Conservation (phyloP, 2,329 filamentous ascomycete species). For the Emmonsiellopsis sp. region DNA sequence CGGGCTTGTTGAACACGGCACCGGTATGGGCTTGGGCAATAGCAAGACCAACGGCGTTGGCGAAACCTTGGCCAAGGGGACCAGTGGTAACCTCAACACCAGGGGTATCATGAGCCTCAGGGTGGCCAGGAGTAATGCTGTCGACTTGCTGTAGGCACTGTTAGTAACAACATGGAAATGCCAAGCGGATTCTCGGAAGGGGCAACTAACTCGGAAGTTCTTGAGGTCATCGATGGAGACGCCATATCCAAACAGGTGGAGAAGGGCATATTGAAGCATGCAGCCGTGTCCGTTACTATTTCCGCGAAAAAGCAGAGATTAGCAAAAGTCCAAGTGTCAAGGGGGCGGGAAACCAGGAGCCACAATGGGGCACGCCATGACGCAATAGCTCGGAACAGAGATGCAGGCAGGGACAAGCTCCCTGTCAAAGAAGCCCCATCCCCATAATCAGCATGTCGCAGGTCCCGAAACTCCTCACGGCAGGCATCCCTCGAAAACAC, state of each 20-base stretch:
- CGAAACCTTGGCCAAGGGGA: slow-evolving; percentile 93
- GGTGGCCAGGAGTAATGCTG: slow-evolving; percentile 89
- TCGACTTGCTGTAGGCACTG: slow-evolving; percentile 48
- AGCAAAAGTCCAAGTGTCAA: not conserved
- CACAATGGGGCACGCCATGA: not conserved
- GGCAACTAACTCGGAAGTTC: slow-evolving; percentile 74
- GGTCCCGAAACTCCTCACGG: no score
- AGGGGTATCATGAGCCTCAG: slow-evolving; percentile 91
- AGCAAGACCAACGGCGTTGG: slow-evolving; percentile 94
- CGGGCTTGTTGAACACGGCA: slow-evolving; percentile 92
- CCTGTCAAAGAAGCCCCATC: not conserved
- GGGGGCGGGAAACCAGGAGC: no score
- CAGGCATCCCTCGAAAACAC: no score
- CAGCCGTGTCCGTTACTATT: slow-evolving; percentile 92
- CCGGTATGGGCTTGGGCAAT: slow-evolving; percentile 90
- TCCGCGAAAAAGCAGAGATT: not conserved
- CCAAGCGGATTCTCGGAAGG: not conserved
- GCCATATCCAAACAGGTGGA: slow-evolving; percentile 90
- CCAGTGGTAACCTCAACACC: slow-evolving; percentile 97
- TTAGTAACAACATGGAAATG: slow-evolving; percentile 1
- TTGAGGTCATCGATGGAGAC: slow-evolving; percentile 87
- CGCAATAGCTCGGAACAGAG: not conserved
- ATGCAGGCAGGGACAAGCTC: not conserved
- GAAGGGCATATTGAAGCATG: slow-evolving; percentile 98
- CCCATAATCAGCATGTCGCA: not conserved